Evolutionary conservation across 2,329 filamentous ascomycete species (phyloP), one percentile per base, ranked within the genome.

Genomic region (Mariannaea elegans): DNA sequence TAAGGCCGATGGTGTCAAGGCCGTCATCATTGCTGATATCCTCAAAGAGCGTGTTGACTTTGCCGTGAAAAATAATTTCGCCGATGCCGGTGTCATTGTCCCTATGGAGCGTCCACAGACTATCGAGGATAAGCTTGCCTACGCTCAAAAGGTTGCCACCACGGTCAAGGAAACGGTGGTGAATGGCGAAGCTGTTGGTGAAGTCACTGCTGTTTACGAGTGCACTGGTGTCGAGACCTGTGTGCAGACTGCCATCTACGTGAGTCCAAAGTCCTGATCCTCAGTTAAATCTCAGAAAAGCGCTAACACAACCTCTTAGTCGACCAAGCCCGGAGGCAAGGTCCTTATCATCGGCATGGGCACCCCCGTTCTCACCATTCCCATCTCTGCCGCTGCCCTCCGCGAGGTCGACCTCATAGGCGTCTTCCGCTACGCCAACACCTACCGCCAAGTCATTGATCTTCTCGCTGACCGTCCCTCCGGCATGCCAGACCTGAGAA

Each of bases 161-260:
- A 68, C 76, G 58, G 75, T 83, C 49, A 78, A 76, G 66, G 67
- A 66, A 29, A 74, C 75, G 1, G 62, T 66, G 31, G 72, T 78
- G 2, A 68, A 71, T 1, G 79, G 78, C 8, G 71, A 78, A 64
- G 80, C 83, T 12, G 81, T 91, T 60, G 86, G 80, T 0, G 87
- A 92, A 70, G 84, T 91, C 0, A 84, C 87, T 49, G 85, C 86
- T 2, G 89, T 90, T 2, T 93, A 90, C 70, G 91, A 94, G 77
- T 93, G 90, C 72, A 94, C 91, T 0, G 91, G 91, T 8, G 90
- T 93, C 19, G 90, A 92, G 71, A 85, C 87, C 0, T 94, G 90
- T 68, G 81, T 93, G 67, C 91, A 94, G 73, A 86, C 87, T 6
- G 84, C 88, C 4, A 92, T 94, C 55, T 94, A 91, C 68, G 83